Evolutionary conservation across 2,329 filamentous ascomycete genomes (phyloP).

Genomic region (Alternaria arbusti): DNA sequence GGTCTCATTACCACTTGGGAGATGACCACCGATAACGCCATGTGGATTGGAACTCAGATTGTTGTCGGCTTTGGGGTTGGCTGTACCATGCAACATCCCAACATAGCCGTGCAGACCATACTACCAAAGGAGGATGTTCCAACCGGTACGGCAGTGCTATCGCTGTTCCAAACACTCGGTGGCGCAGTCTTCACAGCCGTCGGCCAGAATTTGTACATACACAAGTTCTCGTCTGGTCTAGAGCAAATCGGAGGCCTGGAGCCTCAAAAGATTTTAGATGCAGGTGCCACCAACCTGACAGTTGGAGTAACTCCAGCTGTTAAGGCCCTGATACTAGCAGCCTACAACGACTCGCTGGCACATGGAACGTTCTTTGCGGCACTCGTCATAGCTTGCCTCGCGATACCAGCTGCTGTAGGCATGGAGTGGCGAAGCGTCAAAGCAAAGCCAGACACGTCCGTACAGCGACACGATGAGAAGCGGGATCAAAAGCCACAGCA

Average conservation of each 20-base stretch:
- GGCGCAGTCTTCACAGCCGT: slow-evolving; percentile 55
- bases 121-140: slow-evolving; percentile 50
- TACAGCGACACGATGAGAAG: slow-evolving; percentile 20
- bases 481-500: neutral
- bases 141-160: slow-evolving; percentile 53
- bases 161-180: slow-evolving; percentile 54
- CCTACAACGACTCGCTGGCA: slow-evolving; percentile 40
- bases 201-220: slow-evolving; percentile 56
- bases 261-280: slow-evolving; percentile 47
- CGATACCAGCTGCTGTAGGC: slow-evolving; percentile 59
- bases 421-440: slow-evolving; percentile 74
- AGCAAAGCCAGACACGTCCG: slow-evolving; percentile 38
- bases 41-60: slow-evolving; percentile 44
- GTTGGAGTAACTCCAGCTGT: slow-evolving; percentile 28
- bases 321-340: slow-evolving; percentile 23
- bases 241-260: slow-evolving; percentile 47
- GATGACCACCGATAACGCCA: slow-evolving; percentile 33
- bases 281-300: slow-evolving; percentile 65
- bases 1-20: slow-evolving; percentile 54
- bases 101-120: slow-evolving; percentile 53
- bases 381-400: slow-evolving; percentile 61
- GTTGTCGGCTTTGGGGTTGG: slow-evolving; percentile 49
- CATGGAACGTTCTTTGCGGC: slow-evolving; percentile 63
- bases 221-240: slow-evolving; percentile 49
- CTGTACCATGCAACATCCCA: slow-evolving; percentile 54